These are phyloP conservation scores for Pyracantha coccinea DNA, from an alignment of 331 rosid genomes.

Conservation along the genomic window DNA sequence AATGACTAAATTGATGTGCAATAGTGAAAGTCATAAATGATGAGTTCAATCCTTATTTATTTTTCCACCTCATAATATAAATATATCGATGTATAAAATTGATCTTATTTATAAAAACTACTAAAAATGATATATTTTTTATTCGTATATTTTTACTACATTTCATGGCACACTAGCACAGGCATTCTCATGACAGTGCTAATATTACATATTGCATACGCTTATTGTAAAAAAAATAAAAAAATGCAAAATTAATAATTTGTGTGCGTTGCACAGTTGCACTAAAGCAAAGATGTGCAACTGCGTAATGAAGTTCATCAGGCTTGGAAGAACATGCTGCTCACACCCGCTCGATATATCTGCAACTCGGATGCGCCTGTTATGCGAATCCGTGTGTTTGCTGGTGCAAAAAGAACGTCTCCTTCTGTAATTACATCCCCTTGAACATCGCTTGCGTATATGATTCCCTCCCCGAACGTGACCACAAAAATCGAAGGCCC, in stretches of 20 bases:
- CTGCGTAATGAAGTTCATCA: slow-evolving; percentile 9
- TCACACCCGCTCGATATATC: slow-evolving; percentile 74
- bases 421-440: slow-evolving; percentile 54
- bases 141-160: background rate
- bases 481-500: slow-evolving; percentile 82
- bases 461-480: slow-evolving; percentile 54
- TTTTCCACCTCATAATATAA: no score
- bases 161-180: slow-evolving; percentile 9
- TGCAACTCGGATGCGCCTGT: slow-evolving; percentile 49
- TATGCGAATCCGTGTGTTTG: slow-evolving; percentile 51
- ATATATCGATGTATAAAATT: no score
- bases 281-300: slow-evolving; percentile 1
- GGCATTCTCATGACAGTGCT: slow-evolving; percentile 22
- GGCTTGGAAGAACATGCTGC: slow-evolving; percentile 47
- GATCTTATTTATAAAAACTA: no score
- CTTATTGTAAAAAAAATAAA: background rate
- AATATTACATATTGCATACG: slow-evolving; percentile 1
- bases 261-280: background rate
- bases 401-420: slow-evolving; percentile 70
- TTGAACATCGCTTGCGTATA: slow-evolving; percentile 26
- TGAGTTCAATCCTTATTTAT: no score
- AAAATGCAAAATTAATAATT: background rate
- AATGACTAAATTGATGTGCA: no score
- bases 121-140: background rate
- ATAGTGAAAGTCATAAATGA: no score